Base-by-base conservation (phyloP, 768 basidiomycete species). In the Trametes cubensis region DNA sequence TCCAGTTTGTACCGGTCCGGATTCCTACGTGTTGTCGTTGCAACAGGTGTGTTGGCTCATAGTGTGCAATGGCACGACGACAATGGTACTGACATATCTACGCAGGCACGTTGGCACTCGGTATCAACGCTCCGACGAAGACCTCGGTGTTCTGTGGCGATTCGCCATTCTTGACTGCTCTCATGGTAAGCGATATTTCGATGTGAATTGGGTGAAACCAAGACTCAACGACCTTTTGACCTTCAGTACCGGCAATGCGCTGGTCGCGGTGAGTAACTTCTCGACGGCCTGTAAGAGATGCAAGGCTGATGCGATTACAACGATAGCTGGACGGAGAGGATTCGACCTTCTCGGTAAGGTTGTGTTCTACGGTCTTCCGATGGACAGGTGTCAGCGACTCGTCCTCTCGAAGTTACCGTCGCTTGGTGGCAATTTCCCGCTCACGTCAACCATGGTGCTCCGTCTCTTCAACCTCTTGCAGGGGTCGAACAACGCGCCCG, bases 91-190 rank as follows among this genome's bases (percentile, higher is more conserved):
- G 48, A 40, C 51, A 21, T 26, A 10, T n/a, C 20, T 20, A 4
- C 6, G 20, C 53, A 85, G 85, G 84, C 1, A 89, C 88, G 6
- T 76, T 90, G 57, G 88, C 89, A 1, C 76, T 90, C 15, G 89
- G 89, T 60, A 90, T 90, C 67, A 90, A 90, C 67, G 88, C 87
- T 0, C 89, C 89, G 0, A 80, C 86, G 0, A 87, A 83, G 66
- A 86, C 89, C 0, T 78, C 83, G 1, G 79, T 86, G 6, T 89
- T 89, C 66, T 83, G 80, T 55, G 84, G 83, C 0, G 86, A 87
- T 70, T 87, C 86, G 0, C 82, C 83, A 1, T 85, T 61, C 69
- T 66, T 87, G 39, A 86, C 85, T 1, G 83, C 85, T 0, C 78
- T 88, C 8, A 84, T 82, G 81, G 84, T 83, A 67, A 2, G 79